Evolutionary conservation across 1,284 basidiomycete genomes (phyloP).

Genomic region (Irpex sp.): DNA sequence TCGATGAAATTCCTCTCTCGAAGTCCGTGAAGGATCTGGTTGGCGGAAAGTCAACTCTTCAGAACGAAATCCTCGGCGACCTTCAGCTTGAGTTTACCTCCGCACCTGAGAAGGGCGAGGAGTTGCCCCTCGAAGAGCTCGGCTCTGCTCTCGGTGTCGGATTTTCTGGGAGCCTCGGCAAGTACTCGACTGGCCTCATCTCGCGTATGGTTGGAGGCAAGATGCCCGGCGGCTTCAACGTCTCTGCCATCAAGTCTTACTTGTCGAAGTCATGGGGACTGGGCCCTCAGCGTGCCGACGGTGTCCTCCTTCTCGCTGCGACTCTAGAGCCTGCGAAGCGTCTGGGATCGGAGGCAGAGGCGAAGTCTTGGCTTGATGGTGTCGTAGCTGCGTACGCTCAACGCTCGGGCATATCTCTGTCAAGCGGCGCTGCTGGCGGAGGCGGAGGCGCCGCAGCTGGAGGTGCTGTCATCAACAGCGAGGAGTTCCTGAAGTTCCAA

Average conservation of each 20-base stretch:
- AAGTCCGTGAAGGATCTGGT: constrained; percentile 99
- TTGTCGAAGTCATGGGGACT: constrained; percentile 93
- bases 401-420: constrained; percentile 84
- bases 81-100: constrained; percentile 87
- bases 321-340: constrained; percentile 95
- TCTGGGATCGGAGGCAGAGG: constrained; percentile 87
- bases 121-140: constrained; percentile 93
- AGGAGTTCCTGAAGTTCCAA: constrained; percentile 97
- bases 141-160: constrained; percentile 83
- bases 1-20: constrained; percentile 85
- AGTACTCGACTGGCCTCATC: constrained; percentile 91
- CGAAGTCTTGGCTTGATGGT: constrained; percentile 90
- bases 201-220: constrained; percentile 93
- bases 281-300: constrained; percentile 85
- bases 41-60: constrained; percentile 96
- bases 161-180: constrained; percentile 86
- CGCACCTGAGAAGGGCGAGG: constrained; percentile 97
- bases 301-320: constrained; percentile 87
- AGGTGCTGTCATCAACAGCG: constrained; percentile 91
- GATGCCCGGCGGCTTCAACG: constrained; percentile 99
- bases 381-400: constrained; percentile 85
- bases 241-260: constrained; percentile 88
- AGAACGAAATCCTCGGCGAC: constrained; percentile 96
- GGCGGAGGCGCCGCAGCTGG: constrained; percentile 62
- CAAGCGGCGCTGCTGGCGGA: constrained; percentile 58